Evolutionary conservation across 352 stramenopile species (phyloP).

Genomic region (Pythium dissimile): DNA sequence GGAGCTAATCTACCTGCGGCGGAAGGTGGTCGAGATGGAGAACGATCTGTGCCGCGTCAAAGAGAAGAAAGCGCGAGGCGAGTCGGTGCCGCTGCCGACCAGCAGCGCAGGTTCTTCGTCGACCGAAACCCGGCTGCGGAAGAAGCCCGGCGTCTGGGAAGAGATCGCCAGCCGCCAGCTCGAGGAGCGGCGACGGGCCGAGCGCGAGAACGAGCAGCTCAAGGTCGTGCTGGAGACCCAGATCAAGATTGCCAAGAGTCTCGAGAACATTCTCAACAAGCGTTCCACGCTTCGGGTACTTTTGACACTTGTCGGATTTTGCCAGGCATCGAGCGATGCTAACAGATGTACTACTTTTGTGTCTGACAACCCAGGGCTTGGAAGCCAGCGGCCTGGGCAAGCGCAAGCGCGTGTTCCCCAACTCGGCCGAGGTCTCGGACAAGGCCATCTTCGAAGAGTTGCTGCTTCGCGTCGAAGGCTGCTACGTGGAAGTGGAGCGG

Average conservation of each 20-base stretch:
- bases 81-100: neutral
- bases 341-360: conserved; percentile 1
- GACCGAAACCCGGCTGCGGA: neutral
- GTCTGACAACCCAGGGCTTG: conserved; percentile 11
- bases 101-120: neutral
- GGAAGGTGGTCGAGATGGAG: conserved; percentile 22
- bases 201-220: conserved; percentile 40
- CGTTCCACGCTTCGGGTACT: conserved; percentile 26
- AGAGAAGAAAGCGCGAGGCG: conserved; percentile 4
- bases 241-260: conserved; percentile 40
- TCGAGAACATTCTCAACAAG: conserved; percentile 41
- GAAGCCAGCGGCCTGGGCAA: conserved; percentile 20
- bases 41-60: conserved; percentile 14
- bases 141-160: conserved; percentile 20
- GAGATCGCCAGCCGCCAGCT: conserved; percentile 21
- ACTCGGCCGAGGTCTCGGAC: neutral
- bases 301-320: neutral
- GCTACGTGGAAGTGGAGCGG: conserved; percentile 22
- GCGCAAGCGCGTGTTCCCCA: conserved; percentile 23
- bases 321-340: neutral
- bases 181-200: conserved; percentile 19
- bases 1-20: conserved; percentile 23
- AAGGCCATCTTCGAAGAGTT: conserved; percentile 22
- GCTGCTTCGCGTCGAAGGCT: conserved; percentile 21
- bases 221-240: conserved; percentile 50